Percentiles rank a stretch among this genome's conserved stretches.
These are phyloP conservation scores for Exophiala sideris DNA, from an alignment of 2,329 filamentous ascomycete genomes.

Conservation along the genomic window DNA sequence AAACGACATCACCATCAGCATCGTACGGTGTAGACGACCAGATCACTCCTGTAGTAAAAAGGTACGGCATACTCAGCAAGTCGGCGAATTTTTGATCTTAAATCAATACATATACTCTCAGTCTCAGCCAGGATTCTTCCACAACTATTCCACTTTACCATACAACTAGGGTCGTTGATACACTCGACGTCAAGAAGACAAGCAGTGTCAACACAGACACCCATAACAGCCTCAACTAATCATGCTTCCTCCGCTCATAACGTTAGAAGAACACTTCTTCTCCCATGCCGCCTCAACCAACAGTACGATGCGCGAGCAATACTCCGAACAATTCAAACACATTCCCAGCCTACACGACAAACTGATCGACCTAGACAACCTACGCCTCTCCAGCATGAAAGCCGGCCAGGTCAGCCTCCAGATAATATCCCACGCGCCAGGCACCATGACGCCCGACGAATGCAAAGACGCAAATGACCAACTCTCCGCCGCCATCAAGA, in stretches of 20 bases:
- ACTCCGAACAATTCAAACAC: conserved; percentile 24
- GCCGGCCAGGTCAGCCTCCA: conserved; percentile 21
- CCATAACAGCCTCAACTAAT: background rate
- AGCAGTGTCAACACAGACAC: background rate
- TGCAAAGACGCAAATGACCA: conserved; percentile 24
- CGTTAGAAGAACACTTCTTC: conserved; percentile 28
- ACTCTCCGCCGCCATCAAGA: conserved; percentile 30
- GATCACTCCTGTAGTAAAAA: too few species aligned
- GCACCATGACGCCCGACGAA: conserved; percentile 8
- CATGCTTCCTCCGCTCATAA: conserved; percentile 22
- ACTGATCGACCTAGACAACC: conserved; percentile 15
- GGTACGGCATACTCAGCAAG: too few species aligned
- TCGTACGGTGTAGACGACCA: too few species aligned
- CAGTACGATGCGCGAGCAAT: background rate
- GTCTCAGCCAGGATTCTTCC: too few species aligned
- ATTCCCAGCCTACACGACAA: conserved; percentile 19
- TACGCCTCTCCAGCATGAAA: conserved; percentile 23
- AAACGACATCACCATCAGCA: too few species aligned
- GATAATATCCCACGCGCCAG: conserved; percentile 24
- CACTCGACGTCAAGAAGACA: background rate
- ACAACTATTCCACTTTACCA: too few species aligned
- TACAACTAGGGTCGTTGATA: too few species aligned
- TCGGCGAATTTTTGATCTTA: too few species aligned
- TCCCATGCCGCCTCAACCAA: conserved; percentile 4
- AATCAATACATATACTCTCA: too few species aligned